These are phyloP conservation scores for Arthromyces matolae DNA, from an alignment of 768 basidiomycete species.

Conservation along the genomic window DNA sequence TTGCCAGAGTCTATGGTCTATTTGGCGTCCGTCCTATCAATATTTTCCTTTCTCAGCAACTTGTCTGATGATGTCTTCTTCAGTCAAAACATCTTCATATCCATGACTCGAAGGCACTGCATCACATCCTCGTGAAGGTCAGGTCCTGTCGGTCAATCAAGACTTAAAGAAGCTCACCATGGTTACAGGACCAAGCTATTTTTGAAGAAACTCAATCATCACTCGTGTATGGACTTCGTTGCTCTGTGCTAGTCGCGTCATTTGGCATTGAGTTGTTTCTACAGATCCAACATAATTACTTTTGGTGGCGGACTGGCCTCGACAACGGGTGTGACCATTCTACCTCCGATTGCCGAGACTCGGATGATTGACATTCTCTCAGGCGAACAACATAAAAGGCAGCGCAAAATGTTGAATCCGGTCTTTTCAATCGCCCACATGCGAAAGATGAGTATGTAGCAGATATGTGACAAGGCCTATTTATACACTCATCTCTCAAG, in stretches of 20 bases:
- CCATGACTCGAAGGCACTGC: slow-evolving; percentile 34
- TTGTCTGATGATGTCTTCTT: neutral
- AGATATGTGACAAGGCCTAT: neutral
- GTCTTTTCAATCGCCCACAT: slow-evolving; percentile 10
- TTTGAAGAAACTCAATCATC: slow-evolving; percentile 6
- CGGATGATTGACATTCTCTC: too few relatives aligned
- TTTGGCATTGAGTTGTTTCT: neutral
- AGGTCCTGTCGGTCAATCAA: slow-evolving; percentile 14
- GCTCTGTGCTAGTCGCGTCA: too few relatives aligned
- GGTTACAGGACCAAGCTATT: slow-evolving; percentile 2
- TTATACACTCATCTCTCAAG: neutral
- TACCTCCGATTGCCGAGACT: too few relatives aligned
- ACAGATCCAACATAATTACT: neutral
- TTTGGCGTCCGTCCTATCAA: neutral
- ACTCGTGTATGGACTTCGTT: neutral
- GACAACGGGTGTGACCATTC: slow-evolving; percentile 1
- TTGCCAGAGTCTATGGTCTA: slow-evolving; percentile 1
- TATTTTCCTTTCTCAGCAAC: neutral
- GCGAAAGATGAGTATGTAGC: slow-evolving; percentile 6
- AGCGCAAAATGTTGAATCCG: slow-evolving; percentile 12
- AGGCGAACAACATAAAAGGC: slow-evolving; percentile 14
- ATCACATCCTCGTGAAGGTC: slow-evolving; percentile 35
- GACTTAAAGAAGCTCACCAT: neutral
- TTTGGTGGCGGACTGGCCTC: slow-evolving; percentile 1
- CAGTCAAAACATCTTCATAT: slow-evolving; percentile 28